These are phyloP conservation scores for Aspergillus fischeri DNA, from an alignment of 2,329 filamentous ascomycete species.

Conservation along the genomic window DNA sequence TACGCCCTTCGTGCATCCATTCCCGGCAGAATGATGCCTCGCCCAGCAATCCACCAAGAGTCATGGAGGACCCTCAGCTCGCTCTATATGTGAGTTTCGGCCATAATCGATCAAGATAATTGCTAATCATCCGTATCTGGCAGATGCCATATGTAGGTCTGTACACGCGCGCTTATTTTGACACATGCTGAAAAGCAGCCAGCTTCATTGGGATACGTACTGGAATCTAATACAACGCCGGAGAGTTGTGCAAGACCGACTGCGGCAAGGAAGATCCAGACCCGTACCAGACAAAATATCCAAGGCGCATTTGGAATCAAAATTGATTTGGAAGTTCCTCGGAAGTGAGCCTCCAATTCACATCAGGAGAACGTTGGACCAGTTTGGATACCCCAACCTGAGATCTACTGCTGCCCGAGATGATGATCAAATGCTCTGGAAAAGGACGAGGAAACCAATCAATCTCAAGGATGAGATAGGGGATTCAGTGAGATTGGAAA, in stretches of 20 bases:
- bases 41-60: slow-evolving; percentile 6
- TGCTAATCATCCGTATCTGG: background rate
- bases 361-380: slow-evolving; percentile 58
- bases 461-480: slow-evolving; percentile 37
- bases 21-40: slow-evolving; percentile 23
- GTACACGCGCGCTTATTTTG: background rate
- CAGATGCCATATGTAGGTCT: slow-evolving; percentile 28
- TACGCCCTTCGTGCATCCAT: slow-evolving; percentile 33
- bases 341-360: slow-evolving; percentile 60
- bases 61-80: slow-evolving; percentile 19
- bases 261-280: slow-evolving; percentile 51
- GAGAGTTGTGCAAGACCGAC: slow-evolving; percentile 50
- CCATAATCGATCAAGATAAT: background rate
- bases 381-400: slow-evolving; percentile 60
- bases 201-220: slow-evolving; percentile 64
- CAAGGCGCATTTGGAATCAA: slow-evolving; percentile 52
- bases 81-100: slow-evolving; percentile 27
- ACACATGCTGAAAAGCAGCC: background rate
- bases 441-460: slow-evolving; percentile 53
- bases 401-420: slow-evolving; percentile 58
- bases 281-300: slow-evolving; percentile 55
- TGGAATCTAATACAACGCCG: slow-evolving; percentile 54
- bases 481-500: slow-evolving; percentile 36
- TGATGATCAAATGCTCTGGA: slow-evolving; percentile 65
- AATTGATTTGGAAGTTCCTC: slow-evolving; percentile 61